Base-by-base conservation (phyloP, 148 eudicot genomes). In the Dianthus caryophyllus region DNA sequence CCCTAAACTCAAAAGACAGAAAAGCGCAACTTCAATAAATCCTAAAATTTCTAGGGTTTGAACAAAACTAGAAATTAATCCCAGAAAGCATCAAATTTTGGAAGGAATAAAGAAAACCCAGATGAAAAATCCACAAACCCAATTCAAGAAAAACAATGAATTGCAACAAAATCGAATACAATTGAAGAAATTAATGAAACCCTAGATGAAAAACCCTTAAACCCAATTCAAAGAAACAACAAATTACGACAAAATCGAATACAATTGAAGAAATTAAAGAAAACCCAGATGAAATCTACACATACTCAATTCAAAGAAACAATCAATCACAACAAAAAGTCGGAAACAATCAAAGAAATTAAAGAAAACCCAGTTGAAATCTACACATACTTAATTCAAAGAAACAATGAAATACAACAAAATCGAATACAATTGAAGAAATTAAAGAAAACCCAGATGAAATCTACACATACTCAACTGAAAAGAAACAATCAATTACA, bases 121-220 rank as follows among this genome's bases (percentile, higher is more conserved):
- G 58, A 33, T 48, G 44, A 31, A 49, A 48, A 30, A 22, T 38
- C 9, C 6, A 24, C 53, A 60, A 11, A 75, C 70, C 61, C 69
- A 74, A 29, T 5, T 21, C 33, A 20, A 53, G 46, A 21, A 64
- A 77, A 43, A 21, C 65, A 57, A 47, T 13, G 29, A 70, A 7
- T 59, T 1, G 21, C 43, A 51, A 2, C 31, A 6, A 65, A 31
- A 47, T 21, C n/a, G 25, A 36, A 65, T 46, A 24, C n/a, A 44
- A 72, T 43, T 26, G 12, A 14, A 29, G 43, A 31, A 11, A n/a
- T n/a, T n/a, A n/a, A n/a, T n/a, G n/a, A n/a, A n/a, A n/a, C n/a
- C n/a, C n/a, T n/a, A n/a, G n/a, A n/a, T n/a, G n/a, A n/a, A n/a
- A n/a, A n/a, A n/a, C n/a, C n/a, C n/a, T n/a, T n/a, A n/a, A n/a